Conservation (phyloP, 208 protist species). For the Crithidia sp. region DNA sequence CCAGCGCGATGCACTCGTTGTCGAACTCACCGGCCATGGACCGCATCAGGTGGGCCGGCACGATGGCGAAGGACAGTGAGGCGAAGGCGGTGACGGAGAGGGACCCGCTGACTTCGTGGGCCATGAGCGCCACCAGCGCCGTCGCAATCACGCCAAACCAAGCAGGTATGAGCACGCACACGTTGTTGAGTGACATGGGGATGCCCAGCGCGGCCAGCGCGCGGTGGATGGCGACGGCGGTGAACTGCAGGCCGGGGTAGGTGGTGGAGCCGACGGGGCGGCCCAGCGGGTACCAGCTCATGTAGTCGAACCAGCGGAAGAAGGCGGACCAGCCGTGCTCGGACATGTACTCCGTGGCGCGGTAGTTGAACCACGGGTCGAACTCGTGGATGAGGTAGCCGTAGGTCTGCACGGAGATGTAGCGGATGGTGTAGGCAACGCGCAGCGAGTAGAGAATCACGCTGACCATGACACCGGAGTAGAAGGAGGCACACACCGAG, state of each 20-base stretch:
- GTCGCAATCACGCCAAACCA: conserved; percentile 93
- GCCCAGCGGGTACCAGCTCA: conserved; percentile 98
- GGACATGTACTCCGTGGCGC: conserved; percentile 90
- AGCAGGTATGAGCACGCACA: conserved; percentile 97
- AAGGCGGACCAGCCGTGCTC: conserved; percentile 96
- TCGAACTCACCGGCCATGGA: conserved; percentile 99
- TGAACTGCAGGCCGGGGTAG: conserved; percentile 98
- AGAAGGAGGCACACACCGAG: conserved; percentile 13
- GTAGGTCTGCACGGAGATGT: conserved; percentile 15
- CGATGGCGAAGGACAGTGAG: conserved; percentile 64
- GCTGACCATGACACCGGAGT: conserved; percentile 17
- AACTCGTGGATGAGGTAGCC: conserved; percentile 74
- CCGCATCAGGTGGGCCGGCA: conserved; percentile 94
- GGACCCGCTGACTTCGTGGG: conserved; percentile 78
- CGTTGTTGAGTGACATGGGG: conserved; percentile 93
- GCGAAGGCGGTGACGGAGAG: conserved; percentile 87
- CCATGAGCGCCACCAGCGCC: no score
- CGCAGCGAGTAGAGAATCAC: conserved; percentile 25
- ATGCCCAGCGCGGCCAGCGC: conserved; percentile 75
- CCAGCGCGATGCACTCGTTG: conserved; percentile 99
- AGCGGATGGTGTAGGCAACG: conserved; percentile 28
- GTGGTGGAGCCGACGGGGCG: conserved; percentile 97
- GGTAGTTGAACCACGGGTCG: conserved; percentile 95
- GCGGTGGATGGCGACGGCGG: conserved; percentile 92
- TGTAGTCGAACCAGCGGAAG: conserved; percentile 99